Evolutionary conservation across 768 basidiomycete species (phyloP).

Genomic region (Cystoderma amianthinum): DNA sequence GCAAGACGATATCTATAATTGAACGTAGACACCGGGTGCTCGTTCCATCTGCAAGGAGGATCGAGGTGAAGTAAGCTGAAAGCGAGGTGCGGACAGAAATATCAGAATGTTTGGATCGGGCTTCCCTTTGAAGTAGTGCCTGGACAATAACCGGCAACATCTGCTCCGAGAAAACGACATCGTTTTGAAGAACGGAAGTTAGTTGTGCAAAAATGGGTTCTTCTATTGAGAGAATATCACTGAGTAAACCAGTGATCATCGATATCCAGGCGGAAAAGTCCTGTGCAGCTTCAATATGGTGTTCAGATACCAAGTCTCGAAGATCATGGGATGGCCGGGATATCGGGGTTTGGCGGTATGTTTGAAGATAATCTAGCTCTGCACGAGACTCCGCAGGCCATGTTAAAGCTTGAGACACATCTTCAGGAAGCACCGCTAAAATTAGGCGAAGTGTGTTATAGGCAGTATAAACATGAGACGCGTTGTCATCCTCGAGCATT

Average conservation of each 20-base stretch:
- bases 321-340: slow-evolving; percentile 26
- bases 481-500: slow-evolving; percentile 48
- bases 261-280: slow-evolving; percentile 63
- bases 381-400: slow-evolving; percentile 33
- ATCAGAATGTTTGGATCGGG: background rate
- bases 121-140: slow-evolving; percentile 40
- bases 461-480: slow-evolving; percentile 45
- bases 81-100: slow-evolving; percentile 15
- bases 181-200: slow-evolving; percentile 44
- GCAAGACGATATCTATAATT: slow-evolving; percentile 71
- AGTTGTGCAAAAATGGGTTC: slow-evolving; percentile 70
- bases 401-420: slow-evolving; percentile 14
- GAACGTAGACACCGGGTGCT: slow-evolving; percentile 40
- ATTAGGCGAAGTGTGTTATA: slow-evolving; percentile 62
- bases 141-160: slow-evolving; percentile 75
- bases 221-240: slow-evolving; percentile 43
- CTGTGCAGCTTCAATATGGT: slow-evolving; percentile 27
- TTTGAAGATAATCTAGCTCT: slow-evolving; percentile 42
- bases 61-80: slow-evolving; percentile 50
- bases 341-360: slow-evolving; percentile 30
- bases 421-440: slow-evolving; percentile 32
- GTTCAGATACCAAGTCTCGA: slow-evolving; percentile 22
- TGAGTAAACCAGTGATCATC: slow-evolving; percentile 46
- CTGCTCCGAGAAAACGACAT: slow-evolving; percentile 54
- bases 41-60: slow-evolving; percentile 36